A percentile compares a stretch with the other conserved stretches of the same genome.
These are phyloP conservation scores for Tetrapisispora arboricola DNA, from an alignment of 805 yeast species.

Conservation along the genomic window DNA sequence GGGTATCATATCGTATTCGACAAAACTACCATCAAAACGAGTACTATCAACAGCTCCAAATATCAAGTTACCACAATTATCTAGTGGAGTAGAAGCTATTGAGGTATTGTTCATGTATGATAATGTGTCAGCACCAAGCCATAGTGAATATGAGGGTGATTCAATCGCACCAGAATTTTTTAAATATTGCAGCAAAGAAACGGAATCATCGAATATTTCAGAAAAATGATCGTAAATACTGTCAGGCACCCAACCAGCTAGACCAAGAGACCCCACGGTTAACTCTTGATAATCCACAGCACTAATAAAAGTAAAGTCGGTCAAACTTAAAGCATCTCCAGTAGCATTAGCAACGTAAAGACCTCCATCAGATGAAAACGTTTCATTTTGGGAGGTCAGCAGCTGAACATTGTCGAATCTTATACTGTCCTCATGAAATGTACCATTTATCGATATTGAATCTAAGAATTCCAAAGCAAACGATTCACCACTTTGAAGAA, in stretches of 20 bases:
- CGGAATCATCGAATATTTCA: conserved; percentile 11
- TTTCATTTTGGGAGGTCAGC: background rate
- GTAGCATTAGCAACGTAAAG: background rate
- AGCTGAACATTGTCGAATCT: conserved; percentile 8
- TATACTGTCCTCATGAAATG: conserved; percentile 17
- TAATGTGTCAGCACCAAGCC: conserved; percentile 25
- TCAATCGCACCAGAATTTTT: conserved; percentile 25
- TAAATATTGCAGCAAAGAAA: conserved; percentile 30
- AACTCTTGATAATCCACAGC: conserved; percentile 30
- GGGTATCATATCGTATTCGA: conserved; percentile 42
- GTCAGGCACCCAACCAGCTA: conserved; percentile 27
- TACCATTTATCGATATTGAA: conserved; percentile 15
- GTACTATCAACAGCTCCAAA: conserved; percentile 50
- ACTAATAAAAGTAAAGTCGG: conserved; percentile 28
- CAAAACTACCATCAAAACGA: conserved; percentile 38
- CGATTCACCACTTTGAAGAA: conserved; percentile 5
- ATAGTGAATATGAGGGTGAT: conserved; percentile 37
- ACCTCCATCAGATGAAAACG: background rate
- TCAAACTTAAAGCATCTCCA: conserved; percentile 9
- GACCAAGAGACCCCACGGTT: conserved; percentile 36
- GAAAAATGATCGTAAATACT: conserved; percentile 12
- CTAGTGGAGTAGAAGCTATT: conserved; percentile 4
- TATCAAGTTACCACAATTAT: conserved; percentile 31
- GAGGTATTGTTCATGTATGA: conserved; percentile 2
- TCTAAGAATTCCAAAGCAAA: conserved; percentile 20